A percentile compares a stretch with the other conserved stretches of the same genome.
Conservation (phyloP, 495 filamentous ascomycete genomes). For the Aspergillus heteromorphus region DNA sequence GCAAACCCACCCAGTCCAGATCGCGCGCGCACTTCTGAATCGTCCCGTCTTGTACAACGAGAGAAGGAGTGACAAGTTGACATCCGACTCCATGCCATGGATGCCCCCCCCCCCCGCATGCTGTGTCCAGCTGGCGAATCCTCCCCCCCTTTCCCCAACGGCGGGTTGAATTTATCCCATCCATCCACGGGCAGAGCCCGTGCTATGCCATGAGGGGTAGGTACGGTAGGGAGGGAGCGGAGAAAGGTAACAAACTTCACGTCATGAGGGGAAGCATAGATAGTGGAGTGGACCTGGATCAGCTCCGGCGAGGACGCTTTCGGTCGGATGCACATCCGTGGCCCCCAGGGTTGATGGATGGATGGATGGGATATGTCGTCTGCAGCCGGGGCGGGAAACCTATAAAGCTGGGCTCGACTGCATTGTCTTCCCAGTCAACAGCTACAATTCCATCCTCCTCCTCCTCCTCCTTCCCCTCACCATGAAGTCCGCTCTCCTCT, state of each 20-base stretch:
- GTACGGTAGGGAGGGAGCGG: no score
- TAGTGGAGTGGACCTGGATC: no score
- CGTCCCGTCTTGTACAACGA: no score
- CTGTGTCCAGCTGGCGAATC: neutral
- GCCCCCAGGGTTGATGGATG: no score
- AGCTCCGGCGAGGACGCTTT: neutral
- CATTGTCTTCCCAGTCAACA: neutral
- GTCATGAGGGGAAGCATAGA: neutral
- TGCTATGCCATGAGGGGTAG: conserved; percentile 3
- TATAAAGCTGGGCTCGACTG: neutral
- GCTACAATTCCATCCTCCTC: no score
- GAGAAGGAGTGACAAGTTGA: no score
- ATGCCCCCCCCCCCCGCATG: no score
- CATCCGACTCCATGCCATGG: no score
- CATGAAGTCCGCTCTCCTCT: conserved; percentile 14
- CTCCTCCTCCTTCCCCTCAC: neutral
- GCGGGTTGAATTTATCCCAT: neutral
- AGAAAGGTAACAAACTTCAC: neutral
- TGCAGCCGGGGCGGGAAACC: neutral
- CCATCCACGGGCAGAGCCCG: no score
- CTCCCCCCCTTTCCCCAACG: neutral
- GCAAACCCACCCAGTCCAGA: neutral
- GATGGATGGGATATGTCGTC: no score
- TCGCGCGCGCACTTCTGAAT: no score
- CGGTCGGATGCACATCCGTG: neutral